Evolutionary conservation across 768 basidiomycete species (phyloP).

Genomic region (Boletus rubescentipes): DNA sequence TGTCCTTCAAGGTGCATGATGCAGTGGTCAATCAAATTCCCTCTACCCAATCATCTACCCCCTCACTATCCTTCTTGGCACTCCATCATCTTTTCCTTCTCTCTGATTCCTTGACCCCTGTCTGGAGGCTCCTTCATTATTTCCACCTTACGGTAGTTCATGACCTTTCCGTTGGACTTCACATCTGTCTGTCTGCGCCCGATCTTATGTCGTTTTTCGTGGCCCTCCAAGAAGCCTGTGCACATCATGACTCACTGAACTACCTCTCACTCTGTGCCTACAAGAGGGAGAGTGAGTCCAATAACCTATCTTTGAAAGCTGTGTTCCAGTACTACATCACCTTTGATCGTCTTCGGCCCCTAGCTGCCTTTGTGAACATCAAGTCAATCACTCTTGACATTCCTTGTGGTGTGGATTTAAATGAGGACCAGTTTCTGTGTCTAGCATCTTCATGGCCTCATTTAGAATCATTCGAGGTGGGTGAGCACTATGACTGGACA

Average conservation of each 20-base stretch:
- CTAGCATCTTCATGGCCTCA: slow-evolving; percentile 16
- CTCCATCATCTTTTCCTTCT: background rate
- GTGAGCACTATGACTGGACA: no score
- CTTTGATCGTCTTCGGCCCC: background rate
- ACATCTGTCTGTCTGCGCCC: background rate
- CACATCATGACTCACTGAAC: background rate
- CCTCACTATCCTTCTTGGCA: background rate
- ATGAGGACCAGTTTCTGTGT: slow-evolving; percentile 1
- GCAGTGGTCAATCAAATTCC: background rate
- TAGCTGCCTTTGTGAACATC: slow-evolving; percentile 8
- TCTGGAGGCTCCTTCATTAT: background rate
- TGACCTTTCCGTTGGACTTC: background rate
- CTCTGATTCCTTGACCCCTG: background rate
- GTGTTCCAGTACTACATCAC: background rate
- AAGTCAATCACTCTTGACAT: background rate
- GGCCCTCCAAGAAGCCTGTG: background rate
- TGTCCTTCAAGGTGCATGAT: background rate
- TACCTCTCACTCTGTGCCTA: background rate
- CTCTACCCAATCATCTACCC: background rate
- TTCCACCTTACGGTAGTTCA: background rate
- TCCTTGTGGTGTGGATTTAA: background rate
- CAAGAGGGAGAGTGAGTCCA: background rate
- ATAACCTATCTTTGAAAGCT: background rate
- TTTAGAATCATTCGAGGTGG: background rate
- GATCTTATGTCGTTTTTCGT: slow-evolving; percentile 6